phyloP scores from a whole-genome alignment of 2,329 filamentous ascomycete genomes.

The Cladosporium sp. region DNA sequence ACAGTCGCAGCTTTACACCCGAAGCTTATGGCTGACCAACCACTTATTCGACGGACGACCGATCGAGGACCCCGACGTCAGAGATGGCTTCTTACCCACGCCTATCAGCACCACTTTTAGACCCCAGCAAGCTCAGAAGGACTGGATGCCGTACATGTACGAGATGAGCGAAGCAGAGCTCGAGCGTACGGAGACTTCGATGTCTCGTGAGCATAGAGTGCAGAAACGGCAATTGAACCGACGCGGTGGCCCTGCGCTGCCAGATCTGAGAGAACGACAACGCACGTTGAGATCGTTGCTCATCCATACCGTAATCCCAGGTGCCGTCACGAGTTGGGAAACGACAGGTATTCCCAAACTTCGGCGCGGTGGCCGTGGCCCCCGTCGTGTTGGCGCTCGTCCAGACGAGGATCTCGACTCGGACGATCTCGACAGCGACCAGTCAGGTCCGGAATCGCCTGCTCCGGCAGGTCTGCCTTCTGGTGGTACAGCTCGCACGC shows the following conservation, averaged over 20 bases:
- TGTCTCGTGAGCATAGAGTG: constrained; percentile 86
- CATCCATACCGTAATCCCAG: constrained; percentile 88
- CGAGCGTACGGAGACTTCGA: constrained; percentile 85
- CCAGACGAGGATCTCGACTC: constrained; percentile 67
- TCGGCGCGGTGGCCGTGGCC: constrained; percentile 37
- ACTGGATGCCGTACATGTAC: constrained; percentile 89
- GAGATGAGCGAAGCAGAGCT: constrained; percentile 88
- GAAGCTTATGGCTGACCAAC: constrained; percentile 86
- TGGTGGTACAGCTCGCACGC: constrained; percentile 78
- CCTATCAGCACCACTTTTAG: constrained; percentile 81
- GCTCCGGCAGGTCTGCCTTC: constrained; percentile 24
- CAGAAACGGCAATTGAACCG: constrained; percentile 96
- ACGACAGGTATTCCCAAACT: constrained; percentile 82
- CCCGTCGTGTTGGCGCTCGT: constrained; percentile 54
- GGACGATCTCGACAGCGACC: constrained; percentile 88
- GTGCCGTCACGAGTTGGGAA: constrained; percentile 73
- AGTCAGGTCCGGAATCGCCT: constrained; percentile 74
- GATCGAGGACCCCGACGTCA: constrained; percentile 86
- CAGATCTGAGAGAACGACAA: constrained; percentile 94
- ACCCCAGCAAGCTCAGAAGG: constrained; percentile 87
- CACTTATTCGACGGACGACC: constrained; percentile 94
- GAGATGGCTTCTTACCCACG: constrained; percentile 78
- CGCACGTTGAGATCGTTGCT: constrained; percentile 89
- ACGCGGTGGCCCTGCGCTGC: constrained; percentile 83
- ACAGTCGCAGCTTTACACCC: constrained; percentile 90